A percentile compares a stretch with the other conserved stretches of the same genome.
Evolutionary conservation across 768 basidiomycete genomes (phyloP).

Genomic region (Phylloporus scabripes): DNA sequence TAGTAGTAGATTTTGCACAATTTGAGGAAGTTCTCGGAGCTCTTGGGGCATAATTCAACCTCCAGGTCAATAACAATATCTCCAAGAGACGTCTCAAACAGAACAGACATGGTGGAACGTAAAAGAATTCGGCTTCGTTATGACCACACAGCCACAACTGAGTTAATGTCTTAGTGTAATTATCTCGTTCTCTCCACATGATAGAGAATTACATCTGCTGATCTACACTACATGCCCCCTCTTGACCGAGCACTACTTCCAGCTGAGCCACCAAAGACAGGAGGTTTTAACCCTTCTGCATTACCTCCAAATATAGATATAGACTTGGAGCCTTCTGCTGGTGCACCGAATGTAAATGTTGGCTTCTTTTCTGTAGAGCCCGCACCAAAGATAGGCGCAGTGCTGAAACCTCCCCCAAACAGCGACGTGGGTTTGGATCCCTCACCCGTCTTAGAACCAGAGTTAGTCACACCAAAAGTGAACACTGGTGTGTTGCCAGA

Average conservation of each 20-base stretch:
- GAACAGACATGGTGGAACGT: conserved; percentile 69
- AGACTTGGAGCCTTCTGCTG: conserved; percentile 13
- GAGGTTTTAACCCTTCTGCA: conserved; percentile 7
- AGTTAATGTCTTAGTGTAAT: no score
- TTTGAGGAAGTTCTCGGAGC: conserved; percentile 95
- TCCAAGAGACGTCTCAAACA: conserved; percentile 94
- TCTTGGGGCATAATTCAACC: conserved; percentile 83
- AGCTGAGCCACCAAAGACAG: conserved; percentile 8
- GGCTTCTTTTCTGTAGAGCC: conserved; percentile 10
- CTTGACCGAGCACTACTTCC: background rate
- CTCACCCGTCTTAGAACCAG: conserved; percentile 14
- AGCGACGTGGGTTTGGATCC: conserved; percentile 12
- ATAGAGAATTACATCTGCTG: background rate
- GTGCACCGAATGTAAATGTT: conserved; percentile 8
- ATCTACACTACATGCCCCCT: background rate
- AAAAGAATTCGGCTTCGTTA: background rate
- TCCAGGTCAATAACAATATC: conserved; percentile 97
- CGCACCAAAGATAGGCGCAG: conserved; percentile 4
- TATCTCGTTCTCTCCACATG: background rate
- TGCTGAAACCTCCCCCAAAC: conserved; percentile 11
- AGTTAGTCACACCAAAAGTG: conserved; percentile 16
- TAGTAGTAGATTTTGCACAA: conserved; percentile 97
- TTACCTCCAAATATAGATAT: conserved; percentile 6
- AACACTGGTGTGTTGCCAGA: conserved; percentile 11
- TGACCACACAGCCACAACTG: background rate